phyloP scores from a whole-genome alignment of 2,329 filamentous ascomycete species.

The Colletotrichum musicola region DNA sequence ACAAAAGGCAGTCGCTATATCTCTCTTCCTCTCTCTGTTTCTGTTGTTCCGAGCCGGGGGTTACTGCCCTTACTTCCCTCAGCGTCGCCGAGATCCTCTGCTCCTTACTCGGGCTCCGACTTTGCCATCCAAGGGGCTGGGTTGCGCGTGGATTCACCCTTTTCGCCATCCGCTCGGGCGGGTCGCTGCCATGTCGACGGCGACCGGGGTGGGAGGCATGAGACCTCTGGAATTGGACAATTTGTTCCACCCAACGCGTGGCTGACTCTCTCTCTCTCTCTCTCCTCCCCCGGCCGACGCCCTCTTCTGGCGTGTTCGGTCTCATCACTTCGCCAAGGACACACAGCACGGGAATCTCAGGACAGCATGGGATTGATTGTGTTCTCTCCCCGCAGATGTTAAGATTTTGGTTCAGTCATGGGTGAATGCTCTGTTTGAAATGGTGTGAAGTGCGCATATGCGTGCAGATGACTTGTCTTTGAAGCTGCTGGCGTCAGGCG shows the following conservation, averaged over 20 bases:
- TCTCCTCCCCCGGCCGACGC: constrained; percentile 34
- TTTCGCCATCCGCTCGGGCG: constrained; percentile 30
- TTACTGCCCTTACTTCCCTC: background rate
- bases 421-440: constrained; percentile 15
- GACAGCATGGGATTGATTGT: background rate
- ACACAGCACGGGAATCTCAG: background rate
- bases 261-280: constrained; percentile 16
- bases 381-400: background rate
- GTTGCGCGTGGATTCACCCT: constrained; percentile 21
- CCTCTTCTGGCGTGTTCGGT: constrained; percentile 32
- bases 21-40: no score
- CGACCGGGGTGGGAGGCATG: constrained; percentile 30
- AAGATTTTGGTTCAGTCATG: background rate
- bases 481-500: constrained; percentile 16
- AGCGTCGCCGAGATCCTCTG: background rate
- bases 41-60: background rate
- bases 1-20: background rate
- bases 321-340: constrained; percentile 22
- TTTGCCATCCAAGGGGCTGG: constrained; percentile 31
- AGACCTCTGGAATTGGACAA: constrained; percentile 36
- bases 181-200: constrained; percentile 32
- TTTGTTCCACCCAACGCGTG: constrained; percentile 35
- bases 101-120: constrained; percentile 8
- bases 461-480: constrained; percentile 38
- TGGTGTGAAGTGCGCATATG: constrained; percentile 17